A percentile compares a stretch with the other conserved stretches of the same genome.
These are phyloP conservation scores for Colletotrichum sp. DNA, from an alignment of 2,329 filamentous ascomycete genomes.

Conservation along the genomic window DNA sequence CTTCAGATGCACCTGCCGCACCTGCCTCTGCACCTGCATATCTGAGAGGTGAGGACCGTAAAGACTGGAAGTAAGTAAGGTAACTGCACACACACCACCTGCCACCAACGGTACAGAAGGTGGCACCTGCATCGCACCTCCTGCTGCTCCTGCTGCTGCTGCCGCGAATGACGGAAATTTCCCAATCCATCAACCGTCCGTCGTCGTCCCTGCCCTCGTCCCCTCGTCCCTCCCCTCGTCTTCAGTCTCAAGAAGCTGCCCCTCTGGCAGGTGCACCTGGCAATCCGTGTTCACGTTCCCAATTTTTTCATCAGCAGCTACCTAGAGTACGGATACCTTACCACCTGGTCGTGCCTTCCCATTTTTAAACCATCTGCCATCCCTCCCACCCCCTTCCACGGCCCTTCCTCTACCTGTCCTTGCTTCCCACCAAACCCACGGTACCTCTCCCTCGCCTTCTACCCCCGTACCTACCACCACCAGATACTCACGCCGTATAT, in stretches of 20 bases:
- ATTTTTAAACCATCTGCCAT: slow-evolving; percentile 13
- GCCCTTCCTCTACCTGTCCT: neutral
- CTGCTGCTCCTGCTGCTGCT: neutral
- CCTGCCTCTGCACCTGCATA: neutral
- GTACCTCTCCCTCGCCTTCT: neutral
- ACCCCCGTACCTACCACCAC: neutral
- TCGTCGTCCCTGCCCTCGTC: neutral
- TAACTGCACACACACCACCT: neutral
- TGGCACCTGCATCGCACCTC: neutral
- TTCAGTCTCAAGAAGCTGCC: neutral
- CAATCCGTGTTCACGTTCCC: neutral
- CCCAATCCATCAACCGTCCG: neutral
- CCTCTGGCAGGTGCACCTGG: neutral
- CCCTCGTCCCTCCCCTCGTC: neutral
- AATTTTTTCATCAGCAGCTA: neutral
- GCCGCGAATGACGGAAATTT: neutral
- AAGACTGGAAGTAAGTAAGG: neutral
- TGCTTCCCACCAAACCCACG: neutral
- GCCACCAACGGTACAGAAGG: neutral
- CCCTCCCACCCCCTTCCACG: neutral
- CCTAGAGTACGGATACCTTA: neutral
- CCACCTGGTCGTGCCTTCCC: neutral
- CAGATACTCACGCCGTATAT: neutral
- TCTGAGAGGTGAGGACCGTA: neutral
- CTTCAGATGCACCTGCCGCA: neutral